phyloP scores from a whole-genome alignment of 805 yeast species.

The Barnettozyma wickerhamii region DNA sequence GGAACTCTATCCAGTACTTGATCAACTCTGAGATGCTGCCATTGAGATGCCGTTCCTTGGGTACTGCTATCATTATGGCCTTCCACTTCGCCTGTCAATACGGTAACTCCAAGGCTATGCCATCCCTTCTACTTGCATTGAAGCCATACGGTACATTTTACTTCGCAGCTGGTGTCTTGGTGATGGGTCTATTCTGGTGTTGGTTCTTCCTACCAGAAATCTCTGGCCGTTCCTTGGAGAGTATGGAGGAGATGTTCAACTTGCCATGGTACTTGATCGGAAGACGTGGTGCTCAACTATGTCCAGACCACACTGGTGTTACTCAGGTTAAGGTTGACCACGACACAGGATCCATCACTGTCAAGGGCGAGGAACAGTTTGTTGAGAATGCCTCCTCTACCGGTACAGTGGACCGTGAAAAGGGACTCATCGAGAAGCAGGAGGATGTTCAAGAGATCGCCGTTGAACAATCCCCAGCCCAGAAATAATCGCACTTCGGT shows the following conservation, averaged over 20 bases:
- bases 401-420: not conserved
- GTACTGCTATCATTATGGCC: slow-evolving; percentile 48
- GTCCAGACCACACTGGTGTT: slow-evolving; percentile 47
- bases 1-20: slow-evolving; percentile 52
- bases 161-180: slow-evolving; percentile 42
- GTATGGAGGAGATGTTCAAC: slow-evolving; percentile 33
- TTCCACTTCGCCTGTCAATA: slow-evolving; percentile 55
- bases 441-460: not conserved
- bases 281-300: slow-evolving; percentile 46
- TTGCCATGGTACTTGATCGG: slow-evolving; percentile 58
- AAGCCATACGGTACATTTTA: slow-evolving; percentile 46
- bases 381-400: slow-evolving; percentile 7
- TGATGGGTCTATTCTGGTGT: slow-evolving; percentile 35
- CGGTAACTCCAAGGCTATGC: slow-evolving; percentile 53
- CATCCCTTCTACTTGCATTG: slow-evolving; percentile 45
- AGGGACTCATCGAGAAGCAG: not conserved
- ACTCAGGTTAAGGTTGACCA: slow-evolving; percentile 17
- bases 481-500: no score
- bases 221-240: slow-evolving; percentile 35
- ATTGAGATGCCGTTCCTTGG: slow-evolving; percentile 43
- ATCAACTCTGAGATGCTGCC: slow-evolving; percentile 55
- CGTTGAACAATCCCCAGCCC: no score
- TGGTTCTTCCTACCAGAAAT: slow-evolving; percentile 38
- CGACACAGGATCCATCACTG: slow-evolving; percentile 11
- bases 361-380: slow-evolving; percentile 13